Evolutionary conservation across 2,329 filamentous ascomycete genomes (phyloP), one percentile per base, ranked within the genome.

Genomic region (Chrysoporthe austroafricana): DNA sequence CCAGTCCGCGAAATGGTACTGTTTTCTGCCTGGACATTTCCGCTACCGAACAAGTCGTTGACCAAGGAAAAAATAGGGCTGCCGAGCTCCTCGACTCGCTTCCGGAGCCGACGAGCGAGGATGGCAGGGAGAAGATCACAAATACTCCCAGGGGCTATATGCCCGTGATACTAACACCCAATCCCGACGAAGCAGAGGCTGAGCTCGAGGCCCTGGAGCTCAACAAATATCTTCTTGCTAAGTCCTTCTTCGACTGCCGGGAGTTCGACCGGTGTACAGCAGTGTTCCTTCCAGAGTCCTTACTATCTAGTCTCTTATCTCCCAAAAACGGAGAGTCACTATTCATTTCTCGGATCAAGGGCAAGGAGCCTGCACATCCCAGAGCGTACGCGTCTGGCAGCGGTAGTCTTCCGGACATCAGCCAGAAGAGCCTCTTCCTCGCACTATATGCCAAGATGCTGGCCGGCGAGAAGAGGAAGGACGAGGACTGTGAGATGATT

Each of bases 401-500:
- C 54, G n/a, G 66, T 4, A 72, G 75, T 7, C 73, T 89, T 18
- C 88, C 88, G 2, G 80, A 79, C 63, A 77, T 97, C 63, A 97
- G 94, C 76, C 94, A 97, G 77, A 96, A 95, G 79, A 94, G 95
- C 63, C 80, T 98, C 26, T 99, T 99, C 75, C 84, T 99, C 13
- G 91, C 94, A 0, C 83, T 98, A 4, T 99, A 99, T 75, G 93
- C 96, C 57, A 96, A 95, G 76, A 94, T 94, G 76, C 87, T 98
- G 71, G 91, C 94, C 0, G 96, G 96, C 1, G 96, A 99, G 83
- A 97, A 98, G 83, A 89, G 93, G 71, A 97, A 95, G 79, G 93
- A 97, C 74, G 96, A 99, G 78, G 95, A 98, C 67, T 93, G 92
- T 32, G 96, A 99, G 80, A 97, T 97, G 91, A 92, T 99, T 62